phyloP scores from a whole-genome alignment of 177 flowering plant genomes.

The Tripterygium wilfordii region DNA sequence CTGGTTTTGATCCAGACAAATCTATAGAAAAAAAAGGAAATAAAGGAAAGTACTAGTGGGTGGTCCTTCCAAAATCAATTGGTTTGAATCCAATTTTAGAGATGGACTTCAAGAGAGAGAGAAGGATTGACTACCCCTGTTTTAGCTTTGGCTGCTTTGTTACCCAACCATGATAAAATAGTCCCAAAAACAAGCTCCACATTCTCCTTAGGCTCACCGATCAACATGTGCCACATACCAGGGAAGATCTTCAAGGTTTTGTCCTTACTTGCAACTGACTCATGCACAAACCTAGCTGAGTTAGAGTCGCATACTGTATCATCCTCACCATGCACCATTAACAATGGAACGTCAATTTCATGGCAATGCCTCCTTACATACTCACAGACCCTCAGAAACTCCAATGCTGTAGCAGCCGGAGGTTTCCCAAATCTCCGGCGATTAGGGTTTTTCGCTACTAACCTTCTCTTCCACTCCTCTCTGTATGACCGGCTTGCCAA shows the following conservation, averaged over 20 bases:
- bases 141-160: slow-evolving; percentile 7
- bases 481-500: slow-evolving; percentile 17
- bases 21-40: too few relatives aligned
- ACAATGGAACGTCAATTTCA: slow-evolving; percentile 29
- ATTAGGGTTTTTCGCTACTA: slow-evolving; percentile 23
- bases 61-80: too few relatives aligned
- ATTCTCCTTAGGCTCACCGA: slow-evolving; percentile 32
- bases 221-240: slow-evolving; percentile 41
- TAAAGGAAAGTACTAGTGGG: too few relatives aligned
- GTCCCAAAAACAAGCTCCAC: slow-evolving; percentile 26
- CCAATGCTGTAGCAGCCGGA: slow-evolving; percentile 25
- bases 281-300: slow-evolving; percentile 24
- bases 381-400: slow-evolving; percentile 29
- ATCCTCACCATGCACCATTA: slow-evolving; percentile 35
- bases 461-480: slow-evolving; percentile 35
- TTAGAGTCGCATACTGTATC: slow-evolving; percentile 27
- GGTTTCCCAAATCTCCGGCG: slow-evolving; percentile 19
- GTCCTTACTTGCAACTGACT: slow-evolving; percentile 26
- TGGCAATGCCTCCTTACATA: slow-evolving; percentile 19
- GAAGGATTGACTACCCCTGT: too few relatives aligned
- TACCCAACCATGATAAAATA: slow-evolving; percentile 27
- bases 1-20: too few relatives aligned
- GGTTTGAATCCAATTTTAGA: too few relatives aligned
- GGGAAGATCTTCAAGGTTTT: slow-evolving; percentile 32
- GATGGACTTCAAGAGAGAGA: too few relatives aligned